These are phyloP conservation scores for Raddia distichophylla DNA, from an alignment of 176 grass and related monocot species.

Conservation along the genomic window DNA sequence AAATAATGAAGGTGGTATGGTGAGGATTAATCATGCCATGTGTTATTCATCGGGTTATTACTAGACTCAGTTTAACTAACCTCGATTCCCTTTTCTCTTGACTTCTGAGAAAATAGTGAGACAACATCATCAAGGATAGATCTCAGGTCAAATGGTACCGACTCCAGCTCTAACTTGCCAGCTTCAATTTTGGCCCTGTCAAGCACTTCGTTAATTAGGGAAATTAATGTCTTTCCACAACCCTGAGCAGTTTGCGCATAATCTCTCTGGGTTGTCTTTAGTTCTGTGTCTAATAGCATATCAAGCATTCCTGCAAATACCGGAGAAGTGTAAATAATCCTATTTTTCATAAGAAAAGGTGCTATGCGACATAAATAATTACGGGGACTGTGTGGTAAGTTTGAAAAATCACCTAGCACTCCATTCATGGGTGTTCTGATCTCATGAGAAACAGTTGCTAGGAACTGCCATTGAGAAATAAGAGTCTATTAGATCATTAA, in stretches of 20 bases:
- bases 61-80: constrained; percentile 39
- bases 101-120: constrained; percentile 79
- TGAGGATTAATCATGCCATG: neutral
- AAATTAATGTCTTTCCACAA: constrained; percentile 91
- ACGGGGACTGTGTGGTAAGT: constrained; percentile 3
- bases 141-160: constrained; percentile 79
- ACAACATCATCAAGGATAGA: constrained; percentile 91
- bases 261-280: constrained; percentile 82
- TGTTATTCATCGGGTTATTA: neutral
- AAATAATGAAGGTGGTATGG: constrained; percentile 33
- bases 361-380: neutral
- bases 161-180: constrained; percentile 81
- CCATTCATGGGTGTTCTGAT: constrained; percentile 99
- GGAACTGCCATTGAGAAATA: constrained; percentile 73
- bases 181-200: constrained; percentile 98
- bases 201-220: constrained; percentile 95
- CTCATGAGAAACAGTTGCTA: constrained; percentile 99
- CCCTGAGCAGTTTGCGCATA: constrained; percentile 92
- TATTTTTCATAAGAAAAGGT: constrained; percentile 28
- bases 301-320: constrained; percentile 83
- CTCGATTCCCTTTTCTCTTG: constrained; percentile 88
- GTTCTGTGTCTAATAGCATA: constrained; percentile 87
- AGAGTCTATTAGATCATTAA: constrained; percentile 32
- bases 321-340: constrained; percentile 24
- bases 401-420: constrained; percentile 68